Evolutionary conservation across 2,329 filamentous ascomycete species (phyloP).

Genomic region (Geosmithia putterillii): DNA sequence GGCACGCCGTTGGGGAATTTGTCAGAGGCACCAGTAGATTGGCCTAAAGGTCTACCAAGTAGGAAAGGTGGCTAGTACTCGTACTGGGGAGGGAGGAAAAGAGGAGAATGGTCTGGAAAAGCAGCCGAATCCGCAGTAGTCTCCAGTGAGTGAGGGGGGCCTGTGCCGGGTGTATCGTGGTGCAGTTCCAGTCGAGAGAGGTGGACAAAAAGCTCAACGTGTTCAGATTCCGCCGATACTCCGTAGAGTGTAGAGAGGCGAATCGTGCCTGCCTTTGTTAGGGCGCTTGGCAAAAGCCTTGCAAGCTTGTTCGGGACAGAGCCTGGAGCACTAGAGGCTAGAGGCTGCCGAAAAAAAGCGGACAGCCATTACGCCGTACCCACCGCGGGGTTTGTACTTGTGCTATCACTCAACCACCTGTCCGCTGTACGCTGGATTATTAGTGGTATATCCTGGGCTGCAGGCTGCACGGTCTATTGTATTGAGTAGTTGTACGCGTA

Average conservation of each 20-base stretch:
- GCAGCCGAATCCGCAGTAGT: not conserved
- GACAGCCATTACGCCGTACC: not conserved
- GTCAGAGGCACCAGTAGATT: not conserved
- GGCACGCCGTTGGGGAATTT: not conserved
- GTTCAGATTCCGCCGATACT: conserved; percentile 8
- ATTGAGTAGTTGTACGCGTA: too few species aligned
- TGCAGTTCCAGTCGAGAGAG: not conserved
- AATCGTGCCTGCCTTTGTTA: not conserved
- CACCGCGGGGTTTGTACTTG: not conserved
- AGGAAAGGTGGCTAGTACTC: too few species aligned
- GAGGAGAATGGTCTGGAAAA: not conserved
- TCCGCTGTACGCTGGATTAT: too few species aligned
- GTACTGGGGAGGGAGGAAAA: too few species aligned
- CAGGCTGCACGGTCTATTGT: not conserved
- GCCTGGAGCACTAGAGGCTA: too few species aligned
- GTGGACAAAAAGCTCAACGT: conserved; percentile 11
- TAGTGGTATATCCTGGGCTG: too few species aligned
- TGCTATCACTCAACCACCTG: too few species aligned
- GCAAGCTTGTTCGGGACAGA: too few species aligned
- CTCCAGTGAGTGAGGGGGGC: too few species aligned
- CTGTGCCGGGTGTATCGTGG: not conserved
- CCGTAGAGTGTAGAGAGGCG: not conserved
- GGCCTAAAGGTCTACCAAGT: not conserved
- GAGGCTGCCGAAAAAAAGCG: not conserved
- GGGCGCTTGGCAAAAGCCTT: too few species aligned